Base-by-base conservation (phyloP, 1,284 basidiomycete species). In the Gastroboletus turbinatus region DNA sequence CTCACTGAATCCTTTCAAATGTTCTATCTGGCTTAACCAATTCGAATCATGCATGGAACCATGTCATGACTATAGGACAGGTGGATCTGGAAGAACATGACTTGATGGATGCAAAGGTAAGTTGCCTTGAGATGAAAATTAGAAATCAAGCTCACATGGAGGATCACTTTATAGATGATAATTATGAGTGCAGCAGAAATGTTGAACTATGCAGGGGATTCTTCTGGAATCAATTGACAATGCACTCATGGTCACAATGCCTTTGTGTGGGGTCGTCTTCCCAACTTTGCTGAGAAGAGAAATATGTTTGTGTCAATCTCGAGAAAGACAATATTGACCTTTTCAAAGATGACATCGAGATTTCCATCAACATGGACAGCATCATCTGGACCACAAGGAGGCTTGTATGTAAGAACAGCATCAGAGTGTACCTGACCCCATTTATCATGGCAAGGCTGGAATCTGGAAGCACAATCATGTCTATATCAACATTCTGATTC, bases 331-430 rank as follows among this genome's bases (percentile, higher is more conserved):
- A 2, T 1, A 3, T 60, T 0, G 3, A 48, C 0, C 1, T 65
- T 8, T 0, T 27, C 13, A 13, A 2, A 0, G 13, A 58, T 0
- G 33, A 55, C 1, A 47, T 63, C 1, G 0, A 47, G 0, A 46
- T 64, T 11, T 61, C 52, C 0, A 42, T 63, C 0, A 19, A 60
- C 19, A 65, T 64, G 4, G 54, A 65, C 30, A 64, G 61, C 29
- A 47, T 64, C 29, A 58, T 64, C 1, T 65, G 61, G 58, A 53
- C 11, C 1, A 63, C 56, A 1, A 50, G 10, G 4, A 10, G n/a
- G 21, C 5, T 63, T 0, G 19, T 52, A 0, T 62, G 46, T 48
- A 50, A 4, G 4, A 17, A 16, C 0, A 55, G 55, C 32, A 48
- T 65, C 2, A 38, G 50, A 0, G 46, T 65, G 0, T 51, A 58